These are phyloP conservation scores for Naganishia onofrii DNA, from an alignment of 768 basidiomycete genomes.

Conservation along the genomic window DNA sequence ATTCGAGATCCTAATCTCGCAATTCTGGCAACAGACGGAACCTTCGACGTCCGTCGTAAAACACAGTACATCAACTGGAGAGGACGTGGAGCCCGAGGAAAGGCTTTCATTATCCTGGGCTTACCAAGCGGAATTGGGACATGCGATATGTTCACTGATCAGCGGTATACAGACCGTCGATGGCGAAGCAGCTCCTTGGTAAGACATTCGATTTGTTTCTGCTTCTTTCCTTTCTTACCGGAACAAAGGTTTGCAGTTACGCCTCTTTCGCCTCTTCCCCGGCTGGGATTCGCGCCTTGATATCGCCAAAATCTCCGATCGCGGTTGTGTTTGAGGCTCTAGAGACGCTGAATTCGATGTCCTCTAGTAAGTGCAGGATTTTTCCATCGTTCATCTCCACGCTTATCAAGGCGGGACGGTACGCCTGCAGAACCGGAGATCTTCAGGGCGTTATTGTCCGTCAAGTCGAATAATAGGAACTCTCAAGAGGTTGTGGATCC, in stretches of 20 bases:
- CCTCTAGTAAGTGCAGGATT: neutral
- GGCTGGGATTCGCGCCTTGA: neutral
- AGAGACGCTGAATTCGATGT: neutral
- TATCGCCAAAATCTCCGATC: constrained; percentile 2
- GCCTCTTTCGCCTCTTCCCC: constrained; percentile 7
- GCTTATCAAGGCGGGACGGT: no score
- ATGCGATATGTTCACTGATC: constrained; percentile 5
- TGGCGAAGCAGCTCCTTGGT: neutral
- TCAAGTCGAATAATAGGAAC: constrained; percentile 1
- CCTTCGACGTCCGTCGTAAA: neutral
- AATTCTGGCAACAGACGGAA: constrained; percentile 1
- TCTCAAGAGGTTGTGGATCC: constrained; percentile 7
- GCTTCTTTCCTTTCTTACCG: neutral
- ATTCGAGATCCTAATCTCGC: neutral
- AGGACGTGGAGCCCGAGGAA: neutral
- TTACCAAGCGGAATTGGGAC: neutral
- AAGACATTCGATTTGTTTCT: neutral
- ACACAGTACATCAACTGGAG: no score
- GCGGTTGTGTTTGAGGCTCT: constrained; percentile 18
- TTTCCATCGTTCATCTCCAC: neutral
- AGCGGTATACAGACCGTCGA: neutral
- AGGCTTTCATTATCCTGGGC: constrained; percentile 6
- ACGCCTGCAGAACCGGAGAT: neutral
- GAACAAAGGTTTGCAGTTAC: neutral
- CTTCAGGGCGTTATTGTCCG: constrained; percentile 9